phyloP scores from a whole-genome alignment of 192 early-diverging fungal genomes.

The Entrophospora sp. region DNA sequence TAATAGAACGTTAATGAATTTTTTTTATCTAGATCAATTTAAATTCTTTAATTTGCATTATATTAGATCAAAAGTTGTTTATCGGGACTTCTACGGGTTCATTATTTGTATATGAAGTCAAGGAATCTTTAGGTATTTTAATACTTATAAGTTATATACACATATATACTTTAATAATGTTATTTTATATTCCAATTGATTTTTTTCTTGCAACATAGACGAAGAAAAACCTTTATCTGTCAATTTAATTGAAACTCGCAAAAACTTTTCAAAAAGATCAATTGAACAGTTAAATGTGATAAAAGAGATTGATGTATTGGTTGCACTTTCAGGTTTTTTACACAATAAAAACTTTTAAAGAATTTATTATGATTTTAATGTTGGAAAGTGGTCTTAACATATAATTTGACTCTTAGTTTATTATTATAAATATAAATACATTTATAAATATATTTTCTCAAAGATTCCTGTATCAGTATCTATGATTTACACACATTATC shows the following conservation, averaged over 20 bases:
- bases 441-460: neutral
- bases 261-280: constrained; percentile 58
- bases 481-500: constrained; percentile 68
- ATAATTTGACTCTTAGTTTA: neutral
- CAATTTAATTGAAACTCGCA: constrained; percentile 53
- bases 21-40: neutral
- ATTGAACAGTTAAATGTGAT: constrained; percentile 70
- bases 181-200: neutral
- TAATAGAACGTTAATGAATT: neutral
- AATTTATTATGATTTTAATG: no score
- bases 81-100: constrained; percentile 61
- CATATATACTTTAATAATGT: neutral
- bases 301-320: constrained; percentile 62
- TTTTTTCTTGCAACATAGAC: constrained; percentile 13
- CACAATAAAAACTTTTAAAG: neutral
- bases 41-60: constrained; percentile 18
- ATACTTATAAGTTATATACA: neutral
- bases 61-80: constrained; percentile 58
- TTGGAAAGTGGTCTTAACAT: no score
- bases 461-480: constrained; percentile 65
- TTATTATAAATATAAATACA: no score
- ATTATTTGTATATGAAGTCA: constrained; percentile 59
- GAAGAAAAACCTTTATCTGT: constrained; percentile 45
- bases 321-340: constrained; percentile 51
- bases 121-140: constrained; percentile 43